phyloP scores from a whole-genome alignment of 73 alveolate genomes.

The Paramecium caudatum region DNA sequence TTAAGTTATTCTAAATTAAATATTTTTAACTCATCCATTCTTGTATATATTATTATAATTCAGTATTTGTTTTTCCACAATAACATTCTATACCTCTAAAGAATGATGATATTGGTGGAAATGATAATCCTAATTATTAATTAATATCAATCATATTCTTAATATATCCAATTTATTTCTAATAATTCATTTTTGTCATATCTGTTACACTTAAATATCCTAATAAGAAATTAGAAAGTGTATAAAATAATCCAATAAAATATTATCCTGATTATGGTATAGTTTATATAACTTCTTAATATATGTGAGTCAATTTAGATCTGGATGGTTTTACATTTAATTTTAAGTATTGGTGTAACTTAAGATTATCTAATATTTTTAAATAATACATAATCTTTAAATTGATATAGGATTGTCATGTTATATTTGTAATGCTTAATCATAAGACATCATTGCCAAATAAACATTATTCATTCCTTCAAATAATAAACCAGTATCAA shows the following conservation, averaged over 20 bases:
- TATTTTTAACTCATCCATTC: constrained; percentile 37
- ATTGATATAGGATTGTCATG: constrained; percentile 36
- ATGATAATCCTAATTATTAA: background rate
- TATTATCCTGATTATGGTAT: background rate
- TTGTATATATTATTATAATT: background rate
- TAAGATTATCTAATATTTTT: background rate
- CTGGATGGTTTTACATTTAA: background rate
- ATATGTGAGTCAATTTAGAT: background rate
- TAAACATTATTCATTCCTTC: constrained; percentile 28
- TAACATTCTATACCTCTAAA: constrained; percentile 18
- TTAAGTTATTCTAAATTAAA: background rate
- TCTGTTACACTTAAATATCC: constrained; percentile 12
- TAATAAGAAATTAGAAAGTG: background rate
- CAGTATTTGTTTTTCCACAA: constrained; percentile 16
- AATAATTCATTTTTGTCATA: constrained; percentile 18
- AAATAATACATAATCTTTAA: constrained; percentile 18
- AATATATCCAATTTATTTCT: background rate
- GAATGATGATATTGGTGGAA: constrained; percentile 17
- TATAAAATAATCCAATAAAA: background rate
- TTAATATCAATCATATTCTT: background rate
- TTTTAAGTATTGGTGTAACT: background rate
- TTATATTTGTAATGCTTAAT: constrained; percentile 12
- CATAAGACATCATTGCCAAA: background rate
- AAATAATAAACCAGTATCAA: constrained; percentile 11
- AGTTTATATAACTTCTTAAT: background rate